Conservation (phyloP, 2,329 filamentous ascomycete genomes). For the Trichoderma simmonsii region DNA sequence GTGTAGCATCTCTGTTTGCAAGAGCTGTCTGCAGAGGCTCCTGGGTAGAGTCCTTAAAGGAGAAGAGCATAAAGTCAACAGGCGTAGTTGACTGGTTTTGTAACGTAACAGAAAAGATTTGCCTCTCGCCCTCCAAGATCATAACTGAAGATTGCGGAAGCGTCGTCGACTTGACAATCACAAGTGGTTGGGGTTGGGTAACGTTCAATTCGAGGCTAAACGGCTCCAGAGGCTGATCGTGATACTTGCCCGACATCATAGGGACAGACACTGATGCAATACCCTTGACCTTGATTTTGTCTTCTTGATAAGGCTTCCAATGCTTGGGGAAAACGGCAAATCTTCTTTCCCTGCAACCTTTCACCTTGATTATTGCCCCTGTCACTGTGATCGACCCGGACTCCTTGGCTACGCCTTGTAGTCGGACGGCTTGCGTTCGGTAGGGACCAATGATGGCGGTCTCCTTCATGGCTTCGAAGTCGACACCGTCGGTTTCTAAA, state of each 20-base stretch:
- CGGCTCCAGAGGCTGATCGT: slow-evolving; percentile 43
- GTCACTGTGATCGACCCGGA: slow-evolving; percentile 69
- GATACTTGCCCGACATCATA: slow-evolving; percentile 38
- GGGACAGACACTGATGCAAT: slow-evolving; percentile 52
- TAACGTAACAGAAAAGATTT: slow-evolving; percentile 73
- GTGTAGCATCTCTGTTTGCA: slow-evolving; percentile 70
- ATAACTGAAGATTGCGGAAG: slow-evolving; percentile 83
- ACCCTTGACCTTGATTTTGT: slow-evolving; percentile 75
- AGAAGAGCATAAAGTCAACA: slow-evolving; percentile 81
- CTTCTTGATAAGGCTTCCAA: slow-evolving; percentile 67
- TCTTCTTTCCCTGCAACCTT: slow-evolving; percentile 74
- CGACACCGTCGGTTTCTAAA: slow-evolving; percentile 69
- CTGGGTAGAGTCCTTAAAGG: slow-evolving; percentile 86
- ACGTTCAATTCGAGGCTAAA: slow-evolving; percentile 65
- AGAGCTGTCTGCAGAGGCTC: slow-evolving; percentile 71
- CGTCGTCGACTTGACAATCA: slow-evolving; percentile 72
- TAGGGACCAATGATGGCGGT: slow-evolving; percentile 74
- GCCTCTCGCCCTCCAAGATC: slow-evolving; percentile 86
- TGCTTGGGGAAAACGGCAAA: slow-evolving; percentile 80
- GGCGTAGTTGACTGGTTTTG: slow-evolving; percentile 74
- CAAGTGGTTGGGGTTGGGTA: slow-evolving; percentile 73
- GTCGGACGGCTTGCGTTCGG: slow-evolving; percentile 71
- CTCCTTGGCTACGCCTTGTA: slow-evolving; percentile 64
- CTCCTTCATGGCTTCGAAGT: slow-evolving; percentile 65
- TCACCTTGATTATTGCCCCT: slow-evolving; percentile 75